Evolutionary conservation across 2,329 filamentous ascomycete species (phyloP).

Genomic region (Neonectria sp.): DNA sequence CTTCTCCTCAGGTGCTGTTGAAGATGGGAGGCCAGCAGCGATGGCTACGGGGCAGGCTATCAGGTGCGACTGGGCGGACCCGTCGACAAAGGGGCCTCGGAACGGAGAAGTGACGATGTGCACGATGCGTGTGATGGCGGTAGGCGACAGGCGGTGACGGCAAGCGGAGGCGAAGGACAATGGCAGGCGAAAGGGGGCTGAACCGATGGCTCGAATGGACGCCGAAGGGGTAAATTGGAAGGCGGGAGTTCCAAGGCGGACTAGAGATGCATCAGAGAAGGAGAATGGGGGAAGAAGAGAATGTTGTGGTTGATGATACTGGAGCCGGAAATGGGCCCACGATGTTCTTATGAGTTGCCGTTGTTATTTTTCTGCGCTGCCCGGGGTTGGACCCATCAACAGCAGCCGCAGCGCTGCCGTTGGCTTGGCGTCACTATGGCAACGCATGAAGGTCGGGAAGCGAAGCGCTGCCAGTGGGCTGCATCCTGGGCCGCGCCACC

Average conservation of each 20-base stretch:
- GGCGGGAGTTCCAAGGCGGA: conserved; percentile 35
- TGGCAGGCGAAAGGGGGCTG: conserved; percentile 33
- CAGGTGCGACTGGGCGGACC: conserved; percentile 14
- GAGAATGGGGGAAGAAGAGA: conserved; percentile 37
- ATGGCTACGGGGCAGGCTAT: conserved; percentile 16
- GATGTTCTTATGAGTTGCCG: conserved; percentile 51
- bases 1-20: conserved; percentile 32
- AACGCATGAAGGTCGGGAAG: not conserved
- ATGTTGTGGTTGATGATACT: conserved; percentile 42
- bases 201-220: conserved; percentile 30
- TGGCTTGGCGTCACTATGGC: not conserved
- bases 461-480: not conserved
- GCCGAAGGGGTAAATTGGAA: conserved; percentile 26
- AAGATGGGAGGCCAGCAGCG: conserved; percentile 9
- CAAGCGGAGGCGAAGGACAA: conserved; percentile 17
- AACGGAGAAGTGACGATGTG: conserved; percentile 31
- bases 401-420: conserved; percentile 32
- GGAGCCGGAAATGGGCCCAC: conserved; percentile 42
- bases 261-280: conserved; percentile 38
- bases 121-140: conserved; percentile 27
- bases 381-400: conserved; percentile 36
- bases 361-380: conserved; percentile 46
- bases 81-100: conserved; percentile 1
- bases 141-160: conserved; percentile 44
- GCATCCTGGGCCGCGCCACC: not conserved